Conservation (phyloP, 306 rosid genomes). For the Hylodesmum podocarpum region DNA sequence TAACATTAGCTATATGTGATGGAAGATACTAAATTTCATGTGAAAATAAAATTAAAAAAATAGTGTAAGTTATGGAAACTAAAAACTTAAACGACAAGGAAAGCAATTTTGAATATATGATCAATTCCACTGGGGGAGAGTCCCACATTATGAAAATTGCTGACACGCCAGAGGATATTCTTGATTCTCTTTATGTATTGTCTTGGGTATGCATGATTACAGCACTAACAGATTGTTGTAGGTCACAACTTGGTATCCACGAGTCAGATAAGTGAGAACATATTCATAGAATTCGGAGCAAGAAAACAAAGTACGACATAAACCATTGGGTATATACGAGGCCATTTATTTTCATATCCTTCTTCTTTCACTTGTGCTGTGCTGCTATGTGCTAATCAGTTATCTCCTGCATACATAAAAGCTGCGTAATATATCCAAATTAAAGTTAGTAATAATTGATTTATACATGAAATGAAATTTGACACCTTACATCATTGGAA, state of each 20-base stretch:
- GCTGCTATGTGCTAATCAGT: no score
- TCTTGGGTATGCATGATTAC: conserved; percentile 29
- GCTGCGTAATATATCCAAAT: not conserved
- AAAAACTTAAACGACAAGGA: not conserved
- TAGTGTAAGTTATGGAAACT: not conserved
- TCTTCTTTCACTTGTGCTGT: conserved; percentile 29
- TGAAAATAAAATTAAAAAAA: not conserved
- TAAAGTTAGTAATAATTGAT: not conserved
- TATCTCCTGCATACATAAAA: not conserved
- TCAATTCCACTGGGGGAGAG: not conserved
- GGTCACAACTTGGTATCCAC: conserved; percentile 11
- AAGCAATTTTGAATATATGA: not conserved
- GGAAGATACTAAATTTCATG: conserved; percentile 7
- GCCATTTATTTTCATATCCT: conserved; percentile 23
- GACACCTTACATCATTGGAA: not conserved
- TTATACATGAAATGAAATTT: not conserved
- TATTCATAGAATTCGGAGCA: conserved; percentile 40
- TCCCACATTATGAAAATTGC: conserved; percentile 15
- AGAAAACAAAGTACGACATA: conserved; percentile 35
- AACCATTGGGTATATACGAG: conserved; percentile 13
- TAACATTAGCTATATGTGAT: not conserved
- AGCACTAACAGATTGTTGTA: conserved; percentile 1
- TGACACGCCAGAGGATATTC: conserved; percentile 18
- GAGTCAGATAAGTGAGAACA: conserved; percentile 32
- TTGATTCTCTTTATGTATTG: not conserved